These are phyloP conservation scores for Harringtonia aguacate DNA, from an alignment of 2,329 filamentous ascomycete species.

Conservation along the genomic window DNA sequence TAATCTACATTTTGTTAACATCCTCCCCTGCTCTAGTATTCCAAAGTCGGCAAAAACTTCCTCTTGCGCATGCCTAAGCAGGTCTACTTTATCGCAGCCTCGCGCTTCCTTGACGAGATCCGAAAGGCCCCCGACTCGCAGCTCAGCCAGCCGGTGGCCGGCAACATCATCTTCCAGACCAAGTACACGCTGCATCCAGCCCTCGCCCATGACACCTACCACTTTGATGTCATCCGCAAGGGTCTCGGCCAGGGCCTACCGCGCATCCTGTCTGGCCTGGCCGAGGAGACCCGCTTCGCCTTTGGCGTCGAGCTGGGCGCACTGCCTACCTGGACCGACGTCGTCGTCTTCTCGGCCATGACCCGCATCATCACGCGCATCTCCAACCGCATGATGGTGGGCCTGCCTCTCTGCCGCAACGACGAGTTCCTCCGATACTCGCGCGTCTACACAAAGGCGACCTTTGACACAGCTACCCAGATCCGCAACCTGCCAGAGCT, in stretches of 20 bases:
- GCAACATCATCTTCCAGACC: constrained; percentile 5
- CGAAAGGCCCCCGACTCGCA: constrained; percentile 2
- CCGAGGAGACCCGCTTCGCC: neutral
- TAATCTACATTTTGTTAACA: too few species aligned
- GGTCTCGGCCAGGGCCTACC: constrained; percentile 2
- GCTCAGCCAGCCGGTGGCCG: constrained; percentile 3
- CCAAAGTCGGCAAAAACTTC: constrained; percentile 2
- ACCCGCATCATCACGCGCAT: constrained; percentile 16
- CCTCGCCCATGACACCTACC: constrained; percentile 2
- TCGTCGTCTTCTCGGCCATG: constrained; percentile 16
- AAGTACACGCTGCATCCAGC: constrained; percentile 2
- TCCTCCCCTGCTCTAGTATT: neutral
- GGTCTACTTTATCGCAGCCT: constrained; percentile 4
- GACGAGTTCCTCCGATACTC: constrained; percentile 14
- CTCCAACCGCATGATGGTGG: constrained; percentile 22
- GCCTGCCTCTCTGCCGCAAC: constrained; percentile 18
- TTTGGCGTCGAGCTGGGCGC: neutral
- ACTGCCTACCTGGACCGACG: constrained; percentile 6
- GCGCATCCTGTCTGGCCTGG: constrained; percentile 1
- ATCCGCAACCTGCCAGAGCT: constrained; percentile 17
- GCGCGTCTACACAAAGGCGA: constrained; percentile 16
- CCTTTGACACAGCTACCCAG: constrained; percentile 13
- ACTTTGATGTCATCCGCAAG: constrained; percentile 1
- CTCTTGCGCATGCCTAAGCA: constrained; percentile 3
- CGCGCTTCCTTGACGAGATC: constrained; percentile 3